phyloP scores from a whole-genome alignment of 129 eudicot species.

The Centrapalus pauciflorus region DNA sequence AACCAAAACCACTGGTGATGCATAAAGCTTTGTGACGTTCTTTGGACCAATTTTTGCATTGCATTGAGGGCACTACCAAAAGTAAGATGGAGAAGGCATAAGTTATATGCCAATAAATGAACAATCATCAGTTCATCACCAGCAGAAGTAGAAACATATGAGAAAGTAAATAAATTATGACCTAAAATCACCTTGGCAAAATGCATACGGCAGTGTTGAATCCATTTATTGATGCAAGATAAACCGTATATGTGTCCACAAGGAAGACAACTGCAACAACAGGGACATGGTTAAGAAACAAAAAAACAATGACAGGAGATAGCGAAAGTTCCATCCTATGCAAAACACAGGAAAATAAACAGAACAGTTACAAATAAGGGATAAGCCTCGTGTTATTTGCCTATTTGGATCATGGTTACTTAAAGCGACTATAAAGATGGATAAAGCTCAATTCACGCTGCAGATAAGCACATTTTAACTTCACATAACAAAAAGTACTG shows the following conservation, averaged over 20 bases:
- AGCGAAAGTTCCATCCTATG: no score
- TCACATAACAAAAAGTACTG: no score
- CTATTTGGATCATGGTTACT: no score
- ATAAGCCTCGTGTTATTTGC: no score
- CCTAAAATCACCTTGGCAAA: not conserved
- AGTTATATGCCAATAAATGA: not conserved
- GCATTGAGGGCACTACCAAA: constrained; percentile 11
- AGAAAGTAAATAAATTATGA: not conserved
- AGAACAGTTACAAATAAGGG: no score
- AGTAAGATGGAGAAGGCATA: not conserved
- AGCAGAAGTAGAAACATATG: not conserved
- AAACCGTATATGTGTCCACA: constrained; percentile 7
- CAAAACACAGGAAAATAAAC: no score
- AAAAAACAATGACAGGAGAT: not conserved
- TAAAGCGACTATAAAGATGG: no score
- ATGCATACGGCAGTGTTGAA: not conserved
- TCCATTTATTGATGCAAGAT: constrained; percentile 15
- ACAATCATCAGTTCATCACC: not conserved
- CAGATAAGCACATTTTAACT: no score
- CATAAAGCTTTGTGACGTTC: constrained; percentile 1
- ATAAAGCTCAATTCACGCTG: no score
- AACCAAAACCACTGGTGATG: constrained; percentile 5
- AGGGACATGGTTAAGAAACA: not conserved
- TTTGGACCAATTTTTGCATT: not conserved
- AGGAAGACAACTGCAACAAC: constrained; percentile 4